Conservation (phyloP, 2,329 filamentous ascomycete genomes). For the Xylaria sp. region DNA sequence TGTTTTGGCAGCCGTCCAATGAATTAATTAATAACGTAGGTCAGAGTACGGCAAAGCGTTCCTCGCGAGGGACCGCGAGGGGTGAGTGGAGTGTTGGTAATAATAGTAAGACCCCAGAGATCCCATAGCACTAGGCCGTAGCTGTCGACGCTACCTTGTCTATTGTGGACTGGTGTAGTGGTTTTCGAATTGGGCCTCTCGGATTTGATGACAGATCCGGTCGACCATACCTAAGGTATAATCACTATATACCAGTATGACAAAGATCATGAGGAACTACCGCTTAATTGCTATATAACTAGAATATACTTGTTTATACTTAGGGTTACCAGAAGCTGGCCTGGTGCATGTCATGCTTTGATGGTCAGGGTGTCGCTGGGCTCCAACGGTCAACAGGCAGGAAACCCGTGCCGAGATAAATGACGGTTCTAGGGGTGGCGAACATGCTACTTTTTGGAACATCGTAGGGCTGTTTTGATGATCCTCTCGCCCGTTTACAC, state of each 20-base stretch:
- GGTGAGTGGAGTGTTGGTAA: slow-evolving; percentile 18
- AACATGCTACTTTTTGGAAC: slow-evolving; percentile 1
- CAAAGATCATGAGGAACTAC: no score
- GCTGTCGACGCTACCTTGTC: neutral
- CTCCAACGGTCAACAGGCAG: no score
- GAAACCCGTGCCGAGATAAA: neutral
- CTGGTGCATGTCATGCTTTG: no score
- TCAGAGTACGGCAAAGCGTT: neutral
- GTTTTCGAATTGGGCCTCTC: slow-evolving; percentile 11
- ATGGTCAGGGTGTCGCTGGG: no score
- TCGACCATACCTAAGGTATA: neutral
- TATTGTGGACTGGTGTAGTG: neutral
- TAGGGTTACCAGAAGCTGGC: no score
- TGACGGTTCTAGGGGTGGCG: slow-evolving; percentile 6
- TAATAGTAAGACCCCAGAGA: slow-evolving; percentile 25
- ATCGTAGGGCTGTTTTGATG: slow-evolving; percentile 21
- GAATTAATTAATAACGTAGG: neutral
- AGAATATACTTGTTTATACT: no score
- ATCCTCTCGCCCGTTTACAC: no score
- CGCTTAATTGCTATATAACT: no score
- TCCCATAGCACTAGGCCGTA: slow-evolving; percentile 3
- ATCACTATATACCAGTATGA: no score
- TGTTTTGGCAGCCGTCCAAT: slow-evolving; percentile 8
- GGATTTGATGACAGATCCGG: slow-evolving; percentile 21
- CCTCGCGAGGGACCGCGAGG: slow-evolving; percentile 1